Percentiles rank a stretch among this genome's conserved stretches.
Conservation (phyloP, 306 rosid genomes). For the Canavalia ensiformis region DNA sequence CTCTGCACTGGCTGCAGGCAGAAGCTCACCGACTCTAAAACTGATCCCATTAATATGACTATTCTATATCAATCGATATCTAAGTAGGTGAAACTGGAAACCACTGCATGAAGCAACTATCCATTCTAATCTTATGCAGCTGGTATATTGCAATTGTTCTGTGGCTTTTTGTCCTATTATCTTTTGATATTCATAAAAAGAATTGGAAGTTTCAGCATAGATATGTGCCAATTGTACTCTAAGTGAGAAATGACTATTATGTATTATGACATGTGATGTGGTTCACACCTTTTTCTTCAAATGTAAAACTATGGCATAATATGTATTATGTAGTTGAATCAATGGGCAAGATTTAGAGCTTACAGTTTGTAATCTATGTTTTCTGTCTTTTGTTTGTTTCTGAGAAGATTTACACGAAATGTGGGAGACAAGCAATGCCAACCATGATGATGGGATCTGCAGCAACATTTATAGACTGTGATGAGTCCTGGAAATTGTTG, state of each 20-base stretch:
- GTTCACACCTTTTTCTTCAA: background rate
- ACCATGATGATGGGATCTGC: constrained; percentile 95
- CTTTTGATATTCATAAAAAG: constrained; percentile 15
- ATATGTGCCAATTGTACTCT: background rate
- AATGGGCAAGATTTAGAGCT: constrained; percentile 33
- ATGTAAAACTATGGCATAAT: background rate
- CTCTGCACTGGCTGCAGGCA: background rate
- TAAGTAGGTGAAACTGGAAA: background rate
- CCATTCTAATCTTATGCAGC: constrained; percentile 12
- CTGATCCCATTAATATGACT: too few relatives aligned
- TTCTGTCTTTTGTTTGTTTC: constrained; percentile 41
- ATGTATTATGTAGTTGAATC: constrained; percentile 1
- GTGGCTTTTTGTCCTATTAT: background rate
- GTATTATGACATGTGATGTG: background rate
- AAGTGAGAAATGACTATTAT: constrained; percentile 19
- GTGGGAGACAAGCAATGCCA: constrained; percentile 96
- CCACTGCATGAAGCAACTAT: constrained; percentile 26
- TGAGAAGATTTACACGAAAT: constrained; percentile 84
- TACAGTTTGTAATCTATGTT: constrained; percentile 7
- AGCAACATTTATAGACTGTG: constrained; percentile 91
- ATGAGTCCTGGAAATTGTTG: constrained; percentile 88
- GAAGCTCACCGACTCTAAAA: background rate
- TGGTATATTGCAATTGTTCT: constrained; percentile 5
- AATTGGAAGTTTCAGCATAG: background rate
- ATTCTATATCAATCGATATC: too few relatives aligned